A percentile compares a stretch with the other conserved stretches of the same genome.
Conservation (phyloP, 2,329 filamentous ascomycete species). For the Epicoccum nigrum region DNA sequence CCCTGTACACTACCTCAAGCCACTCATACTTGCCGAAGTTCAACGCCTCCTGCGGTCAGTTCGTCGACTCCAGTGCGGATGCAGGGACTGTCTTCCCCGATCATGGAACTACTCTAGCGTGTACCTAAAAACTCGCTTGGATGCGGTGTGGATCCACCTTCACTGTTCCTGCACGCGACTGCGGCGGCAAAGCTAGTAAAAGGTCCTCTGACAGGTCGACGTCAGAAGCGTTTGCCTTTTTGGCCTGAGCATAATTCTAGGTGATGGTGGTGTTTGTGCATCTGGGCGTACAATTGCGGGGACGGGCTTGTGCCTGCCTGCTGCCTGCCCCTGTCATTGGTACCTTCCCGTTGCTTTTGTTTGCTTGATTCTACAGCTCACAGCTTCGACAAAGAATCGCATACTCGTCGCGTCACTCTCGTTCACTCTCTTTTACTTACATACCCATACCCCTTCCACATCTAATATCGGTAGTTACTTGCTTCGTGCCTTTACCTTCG, state of each 20-base stretch:
- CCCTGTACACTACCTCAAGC: conserved; percentile 35
- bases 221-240: conserved; percentile 31
- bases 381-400: background rate
- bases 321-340: conserved; percentile 19
- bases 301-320: conserved; percentile 23
- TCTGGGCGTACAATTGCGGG: conserved; percentile 21
- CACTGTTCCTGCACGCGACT: conserved; percentile 40
- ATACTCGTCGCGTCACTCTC: background rate
- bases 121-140: conserved; percentile 23
- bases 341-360: conserved; percentile 9
- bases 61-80: conserved; percentile 34
- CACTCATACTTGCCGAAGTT: conserved; percentile 33
- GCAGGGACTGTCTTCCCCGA: conserved; percentile 41
- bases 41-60: conserved; percentile 27
- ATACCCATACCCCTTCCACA: background rate
- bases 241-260: conserved; percentile 20
- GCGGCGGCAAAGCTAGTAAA: conserved; percentile 47
- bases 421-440: background rate
- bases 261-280: conserved; percentile 21
- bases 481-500: background rate
- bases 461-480: background rate
- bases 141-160: conserved; percentile 20
- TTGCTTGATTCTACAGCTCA: conserved; percentile 6
- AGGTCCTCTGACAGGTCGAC: conserved; percentile 32
- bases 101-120: conserved; percentile 30